These are phyloP conservation scores for Claviceps humidiphila DNA, from an alignment of 2,329 filamentous ascomycete species.

Conservation along the genomic window DNA sequence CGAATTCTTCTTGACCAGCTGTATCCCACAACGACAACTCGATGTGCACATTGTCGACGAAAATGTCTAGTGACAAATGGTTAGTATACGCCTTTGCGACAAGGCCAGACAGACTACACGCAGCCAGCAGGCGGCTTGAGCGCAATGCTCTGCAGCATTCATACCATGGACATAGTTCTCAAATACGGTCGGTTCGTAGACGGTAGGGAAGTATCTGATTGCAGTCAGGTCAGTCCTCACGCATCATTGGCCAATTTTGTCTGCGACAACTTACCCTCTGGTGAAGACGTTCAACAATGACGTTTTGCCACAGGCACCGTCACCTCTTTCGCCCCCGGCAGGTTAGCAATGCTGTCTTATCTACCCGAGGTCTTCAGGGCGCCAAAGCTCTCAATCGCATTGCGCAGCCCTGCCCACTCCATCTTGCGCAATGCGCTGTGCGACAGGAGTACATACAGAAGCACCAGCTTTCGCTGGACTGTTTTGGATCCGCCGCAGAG, in stretches of 20 bases:
- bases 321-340: conserved; percentile 48
- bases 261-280: conserved; percentile 55
- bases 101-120: background rate
- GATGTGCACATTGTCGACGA: conserved; percentile 93
- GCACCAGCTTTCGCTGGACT: conserved; percentile 89
- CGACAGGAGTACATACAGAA: conserved; percentile 45
- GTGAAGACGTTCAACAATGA: conserved; percentile 97
- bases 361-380: background rate
- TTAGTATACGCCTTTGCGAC: background rate
- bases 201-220: conserved; percentile 81
- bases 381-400: background rate
- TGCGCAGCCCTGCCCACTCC: background rate
- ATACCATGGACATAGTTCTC: conserved; percentile 97
- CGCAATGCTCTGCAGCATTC: conserved; percentile 11
- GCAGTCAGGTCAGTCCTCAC: background rate
- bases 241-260: background rate
- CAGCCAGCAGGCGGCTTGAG: conserved; percentile 1
- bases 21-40: conserved; percentile 98
- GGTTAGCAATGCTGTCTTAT: background rate
- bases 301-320: conserved; percentile 95
- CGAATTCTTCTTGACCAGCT: conserved; percentile 97
- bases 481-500: conserved; percentile 64
- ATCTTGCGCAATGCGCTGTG: background rate
- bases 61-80: conserved; percentile 56
- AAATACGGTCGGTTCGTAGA: conserved; percentile 96